phyloP scores from a whole-genome alignment of 1,284 basidiomycete species.

The Rhizoctonia solani region DNA sequence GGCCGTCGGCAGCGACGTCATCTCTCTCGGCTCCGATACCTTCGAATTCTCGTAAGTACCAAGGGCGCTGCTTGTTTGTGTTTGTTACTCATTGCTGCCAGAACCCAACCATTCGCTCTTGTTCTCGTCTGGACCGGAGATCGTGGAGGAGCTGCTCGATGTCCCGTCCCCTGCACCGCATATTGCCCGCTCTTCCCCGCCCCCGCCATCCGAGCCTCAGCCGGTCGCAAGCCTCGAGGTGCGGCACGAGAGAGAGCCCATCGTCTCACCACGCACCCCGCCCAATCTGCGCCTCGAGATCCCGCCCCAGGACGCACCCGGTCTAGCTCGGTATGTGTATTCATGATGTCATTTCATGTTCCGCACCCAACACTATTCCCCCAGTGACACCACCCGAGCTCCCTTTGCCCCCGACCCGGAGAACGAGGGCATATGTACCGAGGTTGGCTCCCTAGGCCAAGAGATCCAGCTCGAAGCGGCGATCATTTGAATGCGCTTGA shows the following conservation, averaged over 20 bases:
- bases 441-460: slow-evolving; percentile 23
- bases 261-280: slow-evolving; percentile 9
- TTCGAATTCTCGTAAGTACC: neutral
- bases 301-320: slow-evolving; percentile 4
- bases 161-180: neutral
- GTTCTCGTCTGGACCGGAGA: neutral
- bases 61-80: neutral
- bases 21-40: neutral
- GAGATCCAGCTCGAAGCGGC: slow-evolving; percentile 50
- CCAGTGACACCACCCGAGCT: slow-evolving; percentile 5
- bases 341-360: neutral
- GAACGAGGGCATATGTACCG: slow-evolving; percentile 33
- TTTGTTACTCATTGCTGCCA: neutral
- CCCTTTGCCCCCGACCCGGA: slow-evolving; percentile 29
- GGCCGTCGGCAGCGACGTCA: neutral
- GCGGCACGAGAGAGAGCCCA: neutral
- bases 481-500: slow-evolving; percentile 73
- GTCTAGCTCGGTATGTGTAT: slow-evolving; percentile 3
- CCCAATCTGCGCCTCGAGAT: slow-evolving; percentile 26
- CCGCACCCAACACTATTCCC: neutral
- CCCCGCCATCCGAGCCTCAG: neutral
- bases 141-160: neutral
- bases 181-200: slow-evolving; percentile 6
- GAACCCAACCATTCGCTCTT: neutral
- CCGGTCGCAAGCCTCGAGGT: slow-evolving; percentile 8